Evolutionary conservation across 108 stramenopile species (phyloP).

Genomic region (Cyclotella atomus): DNA sequence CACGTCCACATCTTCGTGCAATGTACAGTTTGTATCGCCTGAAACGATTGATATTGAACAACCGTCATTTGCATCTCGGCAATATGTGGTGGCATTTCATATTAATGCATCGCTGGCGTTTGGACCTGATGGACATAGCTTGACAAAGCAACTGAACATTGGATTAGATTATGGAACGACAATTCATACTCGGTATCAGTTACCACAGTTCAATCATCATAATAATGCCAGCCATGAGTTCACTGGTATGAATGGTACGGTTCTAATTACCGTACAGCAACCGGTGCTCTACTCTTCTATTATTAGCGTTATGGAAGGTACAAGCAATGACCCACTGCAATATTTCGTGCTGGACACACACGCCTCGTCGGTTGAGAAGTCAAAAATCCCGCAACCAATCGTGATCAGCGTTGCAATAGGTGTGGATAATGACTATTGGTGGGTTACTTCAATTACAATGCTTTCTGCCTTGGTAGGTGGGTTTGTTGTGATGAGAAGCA

Average conservation of each 20-base stretch:
- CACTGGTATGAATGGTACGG: neutral
- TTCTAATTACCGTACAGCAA: conserved; percentile 25
- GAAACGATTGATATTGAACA: conserved; percentile 60
- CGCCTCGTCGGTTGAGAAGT: neutral
- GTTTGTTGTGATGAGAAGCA: conserved; percentile 23
- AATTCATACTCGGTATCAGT: conserved; percentile 49
- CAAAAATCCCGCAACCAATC: conserved; percentile 20
- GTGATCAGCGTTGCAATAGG: conserved; percentile 46
- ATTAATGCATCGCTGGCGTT: conserved; percentile 22
- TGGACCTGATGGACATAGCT: neutral
- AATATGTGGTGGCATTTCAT: conserved; percentile 47
- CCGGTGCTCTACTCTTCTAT: conserved; percentile 22
- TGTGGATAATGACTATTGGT: conserved; percentile 38
- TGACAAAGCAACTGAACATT: conserved; percentile 8
- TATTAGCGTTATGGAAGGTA: neutral
- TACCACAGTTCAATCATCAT: conserved; percentile 10
- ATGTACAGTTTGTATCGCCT: conserved; percentile 27
- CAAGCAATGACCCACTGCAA: neutral
- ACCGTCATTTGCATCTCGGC: conserved; percentile 57
- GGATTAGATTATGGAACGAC: conserved; percentile 37
- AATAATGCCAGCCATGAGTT: no score
- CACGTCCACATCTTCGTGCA: conserved; percentile 6
- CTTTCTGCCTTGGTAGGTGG: conserved; percentile 38
- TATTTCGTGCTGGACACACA: conserved; percentile 16
- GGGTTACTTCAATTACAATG: conserved; percentile 39